These are phyloP conservation scores for Termitomyces sp. DNA, from an alignment of 768 basidiomycete species.

Conservation along the genomic window DNA sequence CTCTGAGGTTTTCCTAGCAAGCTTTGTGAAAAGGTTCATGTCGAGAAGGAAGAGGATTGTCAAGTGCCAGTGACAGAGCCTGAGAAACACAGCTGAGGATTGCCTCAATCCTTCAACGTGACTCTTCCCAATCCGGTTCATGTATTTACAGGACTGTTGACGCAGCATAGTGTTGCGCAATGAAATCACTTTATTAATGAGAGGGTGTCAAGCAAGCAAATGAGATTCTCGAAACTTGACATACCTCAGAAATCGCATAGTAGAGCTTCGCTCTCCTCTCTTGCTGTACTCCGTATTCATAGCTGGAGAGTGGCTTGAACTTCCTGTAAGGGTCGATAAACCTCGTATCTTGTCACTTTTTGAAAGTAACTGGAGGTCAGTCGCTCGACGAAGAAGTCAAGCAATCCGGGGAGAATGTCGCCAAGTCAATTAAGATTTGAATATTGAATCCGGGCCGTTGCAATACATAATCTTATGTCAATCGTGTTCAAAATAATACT, in stretches of 20 bases:
- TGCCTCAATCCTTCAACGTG: no score
- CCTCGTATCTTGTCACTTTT: conserved; percentile 28
- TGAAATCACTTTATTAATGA: no score
- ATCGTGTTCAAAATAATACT: no score
- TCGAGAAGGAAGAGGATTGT: no score
- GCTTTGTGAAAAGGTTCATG: no score
- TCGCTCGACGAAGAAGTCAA: background rate
- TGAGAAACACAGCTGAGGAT: no score
- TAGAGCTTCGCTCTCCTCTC: conserved; percentile 66
- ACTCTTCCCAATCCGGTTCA: no score
- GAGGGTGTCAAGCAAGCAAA: background rate
- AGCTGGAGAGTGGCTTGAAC: conserved; percentile 70
- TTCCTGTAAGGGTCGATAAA: conserved; percentile 84
- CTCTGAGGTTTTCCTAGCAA: no score
- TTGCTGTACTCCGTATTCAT: conserved; percentile 72
- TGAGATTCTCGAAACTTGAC: conserved; percentile 8
- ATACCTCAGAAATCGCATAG: conserved; percentile 75
- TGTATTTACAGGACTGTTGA: no score
- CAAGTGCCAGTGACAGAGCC: no score
- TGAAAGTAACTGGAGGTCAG: background rate
- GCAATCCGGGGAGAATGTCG: background rate
- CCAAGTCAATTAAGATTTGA: background rate
- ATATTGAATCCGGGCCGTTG: background rate
- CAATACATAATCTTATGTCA: background rate
- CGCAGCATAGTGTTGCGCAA: no score